phyloP scores from a whole-genome alignment of 2,329 filamentous ascomycete species.

The Beauveria australis region DNA sequence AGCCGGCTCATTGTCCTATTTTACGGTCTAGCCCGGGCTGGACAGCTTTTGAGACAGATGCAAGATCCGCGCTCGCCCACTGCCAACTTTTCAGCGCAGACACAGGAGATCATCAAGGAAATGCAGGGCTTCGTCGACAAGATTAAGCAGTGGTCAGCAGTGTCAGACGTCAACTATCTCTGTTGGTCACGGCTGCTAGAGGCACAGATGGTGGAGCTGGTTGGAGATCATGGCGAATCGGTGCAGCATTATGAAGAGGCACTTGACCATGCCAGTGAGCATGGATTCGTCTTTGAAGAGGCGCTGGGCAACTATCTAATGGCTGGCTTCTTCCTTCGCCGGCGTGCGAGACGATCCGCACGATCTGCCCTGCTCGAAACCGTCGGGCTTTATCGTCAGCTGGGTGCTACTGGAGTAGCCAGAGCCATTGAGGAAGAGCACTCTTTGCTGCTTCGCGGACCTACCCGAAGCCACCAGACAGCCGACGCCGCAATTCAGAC shows the following conservation, averaged over 20 bases:
- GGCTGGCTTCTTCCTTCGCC: slow-evolving; percentile 60
- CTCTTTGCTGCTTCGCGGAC: slow-evolving; percentile 56
- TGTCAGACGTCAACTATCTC: slow-evolving; percentile 64
- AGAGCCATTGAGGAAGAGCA: slow-evolving; percentile 61
- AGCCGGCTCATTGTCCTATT: slow-evolving; percentile 50
- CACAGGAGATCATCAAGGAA: slow-evolving; percentile 41
- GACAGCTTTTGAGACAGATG: slow-evolving; percentile 40
- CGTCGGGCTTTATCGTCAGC: slow-evolving; percentile 57
- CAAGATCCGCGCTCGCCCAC: slow-evolving; percentile 37
- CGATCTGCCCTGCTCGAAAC: slow-evolving; percentile 61
- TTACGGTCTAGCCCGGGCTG: slow-evolving; percentile 49
- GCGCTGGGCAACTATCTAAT: slow-evolving; percentile 67
- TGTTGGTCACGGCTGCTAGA: slow-evolving; percentile 60
- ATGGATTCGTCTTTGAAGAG: slow-evolving; percentile 62
- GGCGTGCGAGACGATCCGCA: slow-evolving; percentile 58
- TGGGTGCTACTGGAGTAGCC: slow-evolving; percentile 63
- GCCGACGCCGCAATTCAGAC: slow-evolving; percentile 62
- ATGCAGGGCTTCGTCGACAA: slow-evolving; percentile 48
- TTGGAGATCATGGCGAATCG: slow-evolving; percentile 46
- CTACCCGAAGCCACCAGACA: slow-evolving; percentile 48
- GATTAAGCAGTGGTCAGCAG: slow-evolving; percentile 55
- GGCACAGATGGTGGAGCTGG: slow-evolving; percentile 60
- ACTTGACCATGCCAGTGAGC: slow-evolving; percentile 61
- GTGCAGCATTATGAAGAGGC: slow-evolving; percentile 61
- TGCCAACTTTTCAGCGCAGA: slow-evolving; percentile 34